Evolutionary conservation across 192 early-diverging fungal species (phyloP), one percentile per base, ranked within the genome.

Genomic region (Coemansia umbellata): DNA sequence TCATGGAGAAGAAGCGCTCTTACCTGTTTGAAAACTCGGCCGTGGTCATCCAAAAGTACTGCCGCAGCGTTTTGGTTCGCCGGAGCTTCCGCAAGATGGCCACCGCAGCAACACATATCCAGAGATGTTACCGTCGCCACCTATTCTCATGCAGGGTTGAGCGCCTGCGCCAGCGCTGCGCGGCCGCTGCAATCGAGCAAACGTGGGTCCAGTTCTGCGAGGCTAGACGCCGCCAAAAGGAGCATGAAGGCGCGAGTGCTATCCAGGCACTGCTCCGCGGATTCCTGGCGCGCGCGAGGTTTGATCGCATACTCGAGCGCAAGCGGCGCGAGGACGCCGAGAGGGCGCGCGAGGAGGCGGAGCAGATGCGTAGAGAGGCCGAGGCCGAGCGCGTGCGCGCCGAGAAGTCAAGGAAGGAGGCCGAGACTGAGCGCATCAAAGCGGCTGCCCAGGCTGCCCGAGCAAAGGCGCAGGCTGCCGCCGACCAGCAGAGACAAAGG

Each of bases 1-100:
- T 77, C 26, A 66, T 77, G 74, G 96, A 99, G 71, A 97, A 94
- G 74, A 76, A 91, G 51, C 87, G 96, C 19, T 79, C 90, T 13
- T 87, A 88, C 42, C 77, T 92, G 50, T 78, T 92, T 50, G 74
- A 89, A 27, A 74, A 55, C 24, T 85, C 92, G 2, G 93, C 92
- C 2, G 64, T 87, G 23, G 60, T 79, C 5, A 87, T 98, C 37
- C 95, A 98, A 69, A 81, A 79, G 21, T 68, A 81, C 43, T 87
- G 81, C 62, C 85, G 92, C 31, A 78, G 83, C 13, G 82, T 82
- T 28, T 61, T 82, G 26, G 78, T 82, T 39, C 80, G 82, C 36
- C 83, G 80, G 50, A 78, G 69, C 51, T 84, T 78, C 53, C 41
- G 70, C 19, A 41, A 37, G 1, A 65, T 80, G 58, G 72, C 74